Base-by-base conservation (phyloP, 345 rosid genomes). In the Capsella bursapastoris region DNA sequence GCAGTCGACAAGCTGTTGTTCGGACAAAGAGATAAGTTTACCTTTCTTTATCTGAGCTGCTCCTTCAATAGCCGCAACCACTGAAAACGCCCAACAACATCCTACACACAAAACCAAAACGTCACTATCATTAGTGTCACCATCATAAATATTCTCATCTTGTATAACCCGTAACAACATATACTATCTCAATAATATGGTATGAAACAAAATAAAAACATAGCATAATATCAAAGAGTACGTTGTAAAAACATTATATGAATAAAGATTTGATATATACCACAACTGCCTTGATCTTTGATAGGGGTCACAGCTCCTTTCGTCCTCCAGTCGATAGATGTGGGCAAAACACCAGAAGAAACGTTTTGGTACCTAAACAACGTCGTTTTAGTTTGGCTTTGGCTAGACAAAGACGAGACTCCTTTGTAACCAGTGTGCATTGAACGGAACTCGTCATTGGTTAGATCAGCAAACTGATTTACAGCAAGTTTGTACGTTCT, bases 71-170 rank as follows among this genome's bases (percentile, higher is more conserved):
- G 90, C 89, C 32, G 86, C 92, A 25, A 85, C 86, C 3, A 87
- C 84, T 15, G 92, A 83, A 83, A 92, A 92, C 37, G 96, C 93
- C 97, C 97, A 89, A 28, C 90, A 89, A 61, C 86, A 77, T 62
- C 81, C 93, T 86, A 38, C 7, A 38, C 32, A 22, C 25, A 22
- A 22, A 1, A 22, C 25, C 25, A 38, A 43, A 52, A 53, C 58
- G 45, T 25, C 40, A 72, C 12, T 22, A 18, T 22, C 6, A 29
- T 38, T 35, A n/a, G 53, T 56, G 5, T 37, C 43, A 55, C 41
- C 5, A n/a, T 40, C 40, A 12, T 59, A 18, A 18, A 60, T 41
- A 49, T 22, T 5, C 32, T 18, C 44, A 18, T 66, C 18, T 37
- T 37, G 10, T 3, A 37, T 7, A 37, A 37, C 40, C 9, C 40